A percentile compares a stretch with the other conserved stretches of the same genome.
These are phyloP conservation scores for Aspergillus sp. DNA, from an alignment of 2,329 filamentous ascomycete genomes.

Conservation along the genomic window DNA sequence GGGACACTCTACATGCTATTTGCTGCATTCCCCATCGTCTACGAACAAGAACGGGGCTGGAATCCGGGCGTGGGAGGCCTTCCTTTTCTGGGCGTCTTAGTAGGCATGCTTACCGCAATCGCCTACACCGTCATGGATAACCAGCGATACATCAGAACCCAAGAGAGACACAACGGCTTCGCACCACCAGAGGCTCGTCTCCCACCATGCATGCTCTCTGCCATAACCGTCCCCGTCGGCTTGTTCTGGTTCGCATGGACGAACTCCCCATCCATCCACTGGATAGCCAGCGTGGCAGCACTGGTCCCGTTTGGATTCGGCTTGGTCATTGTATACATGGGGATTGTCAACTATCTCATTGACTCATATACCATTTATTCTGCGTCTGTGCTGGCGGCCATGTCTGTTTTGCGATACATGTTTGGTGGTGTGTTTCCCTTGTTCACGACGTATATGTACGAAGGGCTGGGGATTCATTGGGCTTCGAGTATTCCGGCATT, in stretches of 20 bases:
- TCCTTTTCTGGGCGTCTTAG: conserved; percentile 39
- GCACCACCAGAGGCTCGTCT: conserved; percentile 12
- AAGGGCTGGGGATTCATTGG: conserved; percentile 34
- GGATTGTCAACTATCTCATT: conserved; percentile 12
- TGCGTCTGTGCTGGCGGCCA: conserved; percentile 11
- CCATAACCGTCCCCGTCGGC: conserved; percentile 9
- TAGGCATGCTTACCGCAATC: conserved; percentile 27
- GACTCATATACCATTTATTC: conserved; percentile 12
- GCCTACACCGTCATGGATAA: conserved; percentile 31
- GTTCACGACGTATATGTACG: conserved; percentile 34
- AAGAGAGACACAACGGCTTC: conserved; percentile 5
- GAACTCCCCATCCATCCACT: conserved; percentile 8
- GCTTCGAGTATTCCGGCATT: conserved; percentile 29
- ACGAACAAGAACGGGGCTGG: conserved; percentile 35
- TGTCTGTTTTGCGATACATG: conserved; percentile 21
- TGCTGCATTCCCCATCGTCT: conserved; percentile 43
- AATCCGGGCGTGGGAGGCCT: conserved; percentile 38
- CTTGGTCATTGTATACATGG: conserved; percentile 13
- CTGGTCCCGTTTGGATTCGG: conserved; percentile 13
- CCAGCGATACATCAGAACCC: conserved; percentile 7
- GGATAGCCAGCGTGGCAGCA: conserved; percentile 7
- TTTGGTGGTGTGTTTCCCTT: conserved; percentile 37
- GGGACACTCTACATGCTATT: conserved; percentile 45
- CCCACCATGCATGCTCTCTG: conserved; percentile 10
- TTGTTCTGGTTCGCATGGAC: conserved; percentile 16